phyloP scores from a whole-genome alignment of 176 grass and related monocot genomes.

The Hordeum marinum region DNA sequence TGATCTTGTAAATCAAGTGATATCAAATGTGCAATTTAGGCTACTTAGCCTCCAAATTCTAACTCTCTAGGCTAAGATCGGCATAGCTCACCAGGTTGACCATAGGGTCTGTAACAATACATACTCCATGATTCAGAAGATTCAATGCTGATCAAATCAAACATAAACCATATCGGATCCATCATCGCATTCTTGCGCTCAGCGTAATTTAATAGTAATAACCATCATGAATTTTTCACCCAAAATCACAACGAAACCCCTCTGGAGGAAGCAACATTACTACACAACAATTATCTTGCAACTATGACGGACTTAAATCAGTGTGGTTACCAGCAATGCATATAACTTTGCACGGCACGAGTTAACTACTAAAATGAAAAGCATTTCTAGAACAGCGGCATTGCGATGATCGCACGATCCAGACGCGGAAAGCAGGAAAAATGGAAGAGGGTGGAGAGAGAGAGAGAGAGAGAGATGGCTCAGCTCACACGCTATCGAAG shows the following conservation, averaged over 20 bases:
- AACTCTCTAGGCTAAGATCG: neutral
- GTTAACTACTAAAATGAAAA: neutral
- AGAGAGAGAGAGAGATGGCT: neutral
- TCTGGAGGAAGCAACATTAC: neutral
- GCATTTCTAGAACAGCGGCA: neutral
- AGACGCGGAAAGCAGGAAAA: neutral
- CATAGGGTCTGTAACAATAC: neutral
- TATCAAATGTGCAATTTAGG: neutral
- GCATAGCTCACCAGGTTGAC: neutral
- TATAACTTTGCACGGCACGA: neutral
- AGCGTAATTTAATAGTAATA: neutral
- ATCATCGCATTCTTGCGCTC: neutral
- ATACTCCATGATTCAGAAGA: neutral
- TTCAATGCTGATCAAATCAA: neutral
- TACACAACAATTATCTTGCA: neutral
- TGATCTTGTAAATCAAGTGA: neutral
- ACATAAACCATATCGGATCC: neutral
- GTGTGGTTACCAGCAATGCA: neutral
- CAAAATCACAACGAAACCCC: neutral
- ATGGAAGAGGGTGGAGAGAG: neutral
- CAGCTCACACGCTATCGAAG: slow-evolving; percentile 73
- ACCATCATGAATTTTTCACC: neutral
- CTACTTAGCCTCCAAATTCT: neutral
- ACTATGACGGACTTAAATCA: neutral
- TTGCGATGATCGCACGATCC: neutral